Conservation (phyloP, 495 filamentous ascomycete genomes). For the Sporormia fimetaria region DNA sequence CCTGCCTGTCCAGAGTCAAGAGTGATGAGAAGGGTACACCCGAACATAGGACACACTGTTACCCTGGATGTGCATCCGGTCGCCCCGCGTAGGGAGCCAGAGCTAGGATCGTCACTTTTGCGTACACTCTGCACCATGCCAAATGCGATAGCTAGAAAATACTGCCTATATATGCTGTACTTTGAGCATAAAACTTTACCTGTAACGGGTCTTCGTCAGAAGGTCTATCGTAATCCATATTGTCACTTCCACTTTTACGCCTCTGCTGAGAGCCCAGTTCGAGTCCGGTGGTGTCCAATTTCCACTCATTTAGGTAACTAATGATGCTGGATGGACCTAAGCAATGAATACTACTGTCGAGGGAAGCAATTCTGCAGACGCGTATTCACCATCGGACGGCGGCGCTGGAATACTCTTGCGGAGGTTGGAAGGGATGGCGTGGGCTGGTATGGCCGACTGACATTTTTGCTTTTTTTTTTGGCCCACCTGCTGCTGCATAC, state of each 20-base stretch:
- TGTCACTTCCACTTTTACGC: conserved; percentile 4
- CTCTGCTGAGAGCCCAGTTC: conserved; percentile 43
- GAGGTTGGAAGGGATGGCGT: conserved; percentile 25
- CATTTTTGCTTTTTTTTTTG: conserved; percentile 18
- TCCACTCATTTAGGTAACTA: conserved; percentile 51
- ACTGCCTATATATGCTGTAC: not conserved
- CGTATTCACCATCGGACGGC: conserved; percentile 50
- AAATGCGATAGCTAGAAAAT: too few species aligned
- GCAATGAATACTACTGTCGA: conserved; percentile 52
- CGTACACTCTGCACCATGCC: too few species aligned
- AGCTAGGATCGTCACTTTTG: too few species aligned
- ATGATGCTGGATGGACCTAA: conserved; percentile 47
- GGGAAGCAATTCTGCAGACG: conserved; percentile 58
- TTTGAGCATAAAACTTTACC: conserved; percentile 3
- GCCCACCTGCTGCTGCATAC: too few species aligned
- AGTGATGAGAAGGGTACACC: too few species aligned
- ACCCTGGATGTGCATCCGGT: too few species aligned
- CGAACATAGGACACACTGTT: too few species aligned
- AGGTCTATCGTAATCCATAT: conserved; percentile 20
- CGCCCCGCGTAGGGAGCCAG: too few species aligned
- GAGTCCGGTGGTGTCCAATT: conserved; percentile 46
- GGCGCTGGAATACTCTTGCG: conserved; percentile 47
- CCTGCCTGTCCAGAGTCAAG: too few species aligned
- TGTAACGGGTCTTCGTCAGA: conserved; percentile 26
- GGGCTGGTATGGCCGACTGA: conserved; percentile 23